Conservation (phyloP, 495 filamentous ascomycete species). For the Trypethelium eluteriae region DNA sequence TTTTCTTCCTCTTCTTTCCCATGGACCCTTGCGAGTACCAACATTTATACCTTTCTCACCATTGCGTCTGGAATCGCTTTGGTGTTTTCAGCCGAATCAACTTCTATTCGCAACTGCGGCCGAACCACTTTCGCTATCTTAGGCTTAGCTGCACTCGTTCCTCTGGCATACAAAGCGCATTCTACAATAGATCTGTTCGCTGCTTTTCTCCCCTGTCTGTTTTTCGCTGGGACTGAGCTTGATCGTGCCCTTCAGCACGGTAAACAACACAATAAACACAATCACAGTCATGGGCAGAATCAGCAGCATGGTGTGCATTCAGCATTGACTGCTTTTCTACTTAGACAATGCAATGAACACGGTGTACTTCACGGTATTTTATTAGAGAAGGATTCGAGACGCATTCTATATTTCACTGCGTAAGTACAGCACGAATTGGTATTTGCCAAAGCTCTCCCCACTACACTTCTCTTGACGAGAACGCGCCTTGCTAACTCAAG, state of each 20-base stretch:
- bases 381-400: conserved; percentile 82
- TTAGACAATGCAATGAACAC: conserved; percentile 57
- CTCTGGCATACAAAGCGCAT: conserved; percentile 12
- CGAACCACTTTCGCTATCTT: not conserved
- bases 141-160: not conserved
- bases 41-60: conserved; percentile 18
- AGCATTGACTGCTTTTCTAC: conserved; percentile 55
- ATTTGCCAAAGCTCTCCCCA: conserved; percentile 9
- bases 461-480: not conserved
- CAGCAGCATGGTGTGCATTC: conserved; percentile 46
- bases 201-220: conserved; percentile 6
- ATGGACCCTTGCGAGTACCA: conserved; percentile 10
- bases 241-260: not conserved
- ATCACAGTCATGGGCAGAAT: conserved; percentile 37
- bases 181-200: conserved; percentile 4
- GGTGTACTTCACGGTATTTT: conserved; percentile 78
- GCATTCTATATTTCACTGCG: conserved; percentile 97
- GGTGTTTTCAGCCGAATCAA: conserved; percentile 27
- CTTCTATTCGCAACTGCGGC: conserved; percentile 21
- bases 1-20: conserved; percentile 8
- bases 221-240: not conserved
- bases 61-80: conserved; percentile 27
- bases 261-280: conserved; percentile 6
- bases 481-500: conserved; percentile 4
- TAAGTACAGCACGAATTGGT: conserved; percentile 30